These are phyloP conservation scores for Fusarium nygamai DNA, from an alignment of 2,329 filamentous ascomycete species.

Conservation along the genomic window DNA sequence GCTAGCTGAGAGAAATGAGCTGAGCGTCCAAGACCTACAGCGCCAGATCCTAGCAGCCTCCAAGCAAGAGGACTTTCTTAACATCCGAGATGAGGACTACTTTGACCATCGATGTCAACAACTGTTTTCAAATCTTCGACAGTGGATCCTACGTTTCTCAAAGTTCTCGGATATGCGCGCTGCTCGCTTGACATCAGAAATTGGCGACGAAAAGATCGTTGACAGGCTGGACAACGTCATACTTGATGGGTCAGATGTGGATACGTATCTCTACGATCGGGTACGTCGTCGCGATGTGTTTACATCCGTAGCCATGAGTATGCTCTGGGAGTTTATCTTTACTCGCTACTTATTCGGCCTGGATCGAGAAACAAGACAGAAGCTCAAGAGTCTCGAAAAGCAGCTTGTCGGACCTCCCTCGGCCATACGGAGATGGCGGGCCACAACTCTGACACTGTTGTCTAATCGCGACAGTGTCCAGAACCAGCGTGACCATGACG, in stretches of 20 bases:
- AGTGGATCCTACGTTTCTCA: not conserved
- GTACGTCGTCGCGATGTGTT: not conserved
- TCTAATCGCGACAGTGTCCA: not conserved
- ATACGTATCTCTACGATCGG: not conserved
- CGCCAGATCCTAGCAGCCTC: not conserved
- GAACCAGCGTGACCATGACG: not conserved
- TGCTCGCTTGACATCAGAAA: not conserved
- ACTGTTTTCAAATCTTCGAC: not conserved
- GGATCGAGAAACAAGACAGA: not conserved
- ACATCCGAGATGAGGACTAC: not conserved
- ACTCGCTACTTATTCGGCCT: not conserved
- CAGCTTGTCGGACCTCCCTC: not conserved
- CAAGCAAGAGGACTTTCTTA: not conserved
- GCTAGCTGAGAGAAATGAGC: not conserved
- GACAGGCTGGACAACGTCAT: not conserved
- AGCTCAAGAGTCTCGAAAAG: not conserved
- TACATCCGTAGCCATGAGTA: not conserved
- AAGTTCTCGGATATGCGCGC: not conserved
- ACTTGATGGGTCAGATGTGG: not conserved
- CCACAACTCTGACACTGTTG: not conserved
- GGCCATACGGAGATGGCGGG: not conserved
- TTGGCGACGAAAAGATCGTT: not conserved
- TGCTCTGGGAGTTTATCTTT: not conserved
- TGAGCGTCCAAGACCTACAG: not conserved
- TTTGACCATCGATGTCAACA: not conserved